Base-by-base conservation (phyloP, 371 early-diverging fungal species). In the Lichtheimia ramosa region DNA sequence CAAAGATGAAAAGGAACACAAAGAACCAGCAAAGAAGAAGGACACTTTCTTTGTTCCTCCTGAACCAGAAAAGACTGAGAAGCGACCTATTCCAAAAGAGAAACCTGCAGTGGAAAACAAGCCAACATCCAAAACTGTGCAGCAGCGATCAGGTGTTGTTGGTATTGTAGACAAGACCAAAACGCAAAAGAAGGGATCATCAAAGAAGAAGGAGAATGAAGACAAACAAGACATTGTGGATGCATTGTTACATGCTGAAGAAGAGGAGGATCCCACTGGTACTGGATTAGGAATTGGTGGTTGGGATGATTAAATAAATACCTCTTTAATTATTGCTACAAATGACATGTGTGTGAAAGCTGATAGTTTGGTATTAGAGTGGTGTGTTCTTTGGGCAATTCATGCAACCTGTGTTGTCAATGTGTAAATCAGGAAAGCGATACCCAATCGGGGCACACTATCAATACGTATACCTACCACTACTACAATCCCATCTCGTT, bases 101-200 rank as follows among this genome's bases (percentile, higher is more conserved):
- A 40, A 34, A 13, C 41, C 13, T 16, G n/a, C 39, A 43, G 41
- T 42, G 14, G 15, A 41, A 8, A 53, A 43, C 8, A 74, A 71
- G 34, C 72, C 63, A 1, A 43, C 52, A 13, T 51, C 62, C 10
- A 24, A 69, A 25, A 65, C 67, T 12, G 61, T 68, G 39, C 70
- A 63, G 42, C 68, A 70, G 3, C 69, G 79, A 24, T 83, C 85
- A 3, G 87, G 87, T 56, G 85, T 87, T 3, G 72, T 87, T 7
- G 83, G 74, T 14, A 79, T 87, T 24, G 77, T 84, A 2, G 84
- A 87, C 66, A 74, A 73, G 43, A 55, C 69, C 43, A 78, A 77
- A 59, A 46, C 46, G 0, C 46, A 46, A 21, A n/a, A 21, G 0
- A 46, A 46, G 46, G 21, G 18, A 21, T 2, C 46, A 21, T 1